These are phyloP conservation scores for Coniochaeta prunicola DNA, from an alignment of 2,329 filamentous ascomycete species.

Conservation along the genomic window DNA sequence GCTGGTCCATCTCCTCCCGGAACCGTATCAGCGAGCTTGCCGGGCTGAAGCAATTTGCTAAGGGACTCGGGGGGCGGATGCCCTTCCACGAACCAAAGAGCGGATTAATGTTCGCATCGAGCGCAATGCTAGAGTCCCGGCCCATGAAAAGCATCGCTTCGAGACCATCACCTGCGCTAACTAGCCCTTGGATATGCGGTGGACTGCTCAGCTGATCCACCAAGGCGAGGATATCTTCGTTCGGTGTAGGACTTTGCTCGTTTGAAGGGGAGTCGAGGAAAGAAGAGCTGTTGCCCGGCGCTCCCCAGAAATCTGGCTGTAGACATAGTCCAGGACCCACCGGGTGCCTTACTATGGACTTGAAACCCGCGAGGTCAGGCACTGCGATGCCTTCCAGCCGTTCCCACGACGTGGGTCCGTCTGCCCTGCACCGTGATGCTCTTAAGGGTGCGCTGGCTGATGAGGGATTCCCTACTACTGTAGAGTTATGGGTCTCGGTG, in stretches of 20 bases:
- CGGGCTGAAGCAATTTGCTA: constrained; percentile 6
- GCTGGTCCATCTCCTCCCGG: constrained; percentile 11
- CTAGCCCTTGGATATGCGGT: constrained; percentile 11
- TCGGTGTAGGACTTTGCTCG: constrained; percentile 5
- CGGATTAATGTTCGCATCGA: background rate
- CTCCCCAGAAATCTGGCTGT: constrained; percentile 7
- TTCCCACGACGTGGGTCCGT: too few species aligned
- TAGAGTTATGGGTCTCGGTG: too few species aligned
- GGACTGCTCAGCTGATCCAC: constrained; percentile 6
- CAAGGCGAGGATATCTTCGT: constrained; percentile 7
- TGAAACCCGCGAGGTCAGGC: constrained; percentile 2
- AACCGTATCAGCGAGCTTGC: constrained; percentile 10
- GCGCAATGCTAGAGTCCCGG: too few species aligned
- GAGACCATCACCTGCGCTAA: constrained; percentile 8
- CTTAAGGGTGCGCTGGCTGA: too few species aligned
- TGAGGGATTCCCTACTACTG: too few species aligned
- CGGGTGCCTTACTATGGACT: background rate
- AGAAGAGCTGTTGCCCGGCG: constrained; percentile 5
- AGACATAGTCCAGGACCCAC: constrained; percentile 2
- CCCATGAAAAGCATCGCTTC: constrained; percentile 8
- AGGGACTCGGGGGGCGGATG: constrained; percentile 2
- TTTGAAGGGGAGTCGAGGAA: constrained; percentile 8
- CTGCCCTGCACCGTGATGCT: too few species aligned
- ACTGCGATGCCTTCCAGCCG: constrained; percentile 3
- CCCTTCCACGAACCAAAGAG: constrained; percentile 1